Percentiles rank a stretch among this genome's conserved stretches.
Evolutionary conservation across 2,329 filamentous ascomycete species (phyloP).

Genomic region (Claviceps sp.): DNA sequence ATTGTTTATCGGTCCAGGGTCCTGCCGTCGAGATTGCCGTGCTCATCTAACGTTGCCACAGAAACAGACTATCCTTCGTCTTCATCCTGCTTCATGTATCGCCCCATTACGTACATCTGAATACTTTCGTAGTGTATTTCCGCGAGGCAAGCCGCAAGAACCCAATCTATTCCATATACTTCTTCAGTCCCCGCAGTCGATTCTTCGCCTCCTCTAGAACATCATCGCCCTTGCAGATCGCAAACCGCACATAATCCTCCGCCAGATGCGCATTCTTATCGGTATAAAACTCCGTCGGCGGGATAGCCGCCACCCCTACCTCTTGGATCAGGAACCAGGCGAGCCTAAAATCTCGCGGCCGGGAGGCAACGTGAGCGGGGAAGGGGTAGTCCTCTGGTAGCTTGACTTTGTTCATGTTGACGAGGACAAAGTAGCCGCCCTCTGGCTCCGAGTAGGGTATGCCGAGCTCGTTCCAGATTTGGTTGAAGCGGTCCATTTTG

Average conservation of each 20-base stretch:
- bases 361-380: slow-evolving; percentile 71
- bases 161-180: slow-evolving; percentile 41
- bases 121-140: no score
- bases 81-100: no score
- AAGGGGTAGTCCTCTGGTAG: slow-evolving; percentile 77
- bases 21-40: no score
- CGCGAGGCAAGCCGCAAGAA: neutral
- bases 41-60: no score
- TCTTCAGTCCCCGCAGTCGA: slow-evolving; percentile 57
- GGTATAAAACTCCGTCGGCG: slow-evolving; percentile 95
- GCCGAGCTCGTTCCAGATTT: slow-evolving; percentile 61
- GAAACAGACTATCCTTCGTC: no score
- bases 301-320: slow-evolving; percentile 88
- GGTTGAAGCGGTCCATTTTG: slow-evolving; percentile 80
- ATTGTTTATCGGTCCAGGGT: no score
- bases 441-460: slow-evolving; percentile 84
- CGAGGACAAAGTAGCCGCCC: slow-evolving; percentile 93
- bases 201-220: slow-evolving; percentile 71
- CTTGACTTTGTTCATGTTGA: slow-evolving; percentile 80
- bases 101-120: no score
- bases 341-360: slow-evolving; percentile 87
- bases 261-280: slow-evolving; percentile 69
- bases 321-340: slow-evolving; percentile 96
- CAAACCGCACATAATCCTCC: slow-evolving; percentile 88
- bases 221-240: slow-evolving; percentile 89